Conservation (phyloP, 2,329 filamentous ascomycete genomes). For the Lasiodiplodia hormozganensis region DNA sequence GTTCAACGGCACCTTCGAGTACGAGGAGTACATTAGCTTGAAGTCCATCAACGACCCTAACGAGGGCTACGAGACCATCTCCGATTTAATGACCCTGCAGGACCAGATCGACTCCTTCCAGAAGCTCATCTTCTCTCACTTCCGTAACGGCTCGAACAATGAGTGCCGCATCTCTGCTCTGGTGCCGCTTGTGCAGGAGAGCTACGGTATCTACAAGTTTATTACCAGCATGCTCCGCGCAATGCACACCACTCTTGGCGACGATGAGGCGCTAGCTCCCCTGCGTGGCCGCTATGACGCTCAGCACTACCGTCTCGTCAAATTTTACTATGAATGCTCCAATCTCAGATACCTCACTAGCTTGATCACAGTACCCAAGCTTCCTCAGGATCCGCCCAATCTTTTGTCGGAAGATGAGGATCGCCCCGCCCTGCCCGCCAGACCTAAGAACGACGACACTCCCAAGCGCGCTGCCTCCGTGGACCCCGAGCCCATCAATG, state of each 20-base stretch:
- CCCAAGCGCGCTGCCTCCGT: constrained; percentile 58
- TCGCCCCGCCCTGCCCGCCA: constrained; percentile 79
- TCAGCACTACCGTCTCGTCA: constrained; percentile 93
- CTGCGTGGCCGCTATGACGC: constrained; percentile 89
- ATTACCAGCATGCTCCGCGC: constrained; percentile 98
- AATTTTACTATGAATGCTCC: constrained; percentile 99
- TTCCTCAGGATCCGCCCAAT: constrained; percentile 92
- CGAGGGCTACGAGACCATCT: constrained; percentile 95
- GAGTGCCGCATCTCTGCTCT: constrained; percentile 95
- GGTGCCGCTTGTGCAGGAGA: constrained; percentile 93
- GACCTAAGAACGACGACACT: constrained; percentile 74
- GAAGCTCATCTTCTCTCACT: constrained; percentile 97
- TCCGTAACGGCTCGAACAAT: constrained; percentile 88
- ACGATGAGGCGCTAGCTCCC: constrained; percentile 89
- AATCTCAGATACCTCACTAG: constrained; percentile 96
- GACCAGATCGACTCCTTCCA: constrained; percentile 99
- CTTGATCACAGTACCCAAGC: constrained; percentile 92
- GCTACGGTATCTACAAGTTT: constrained; percentile 99
- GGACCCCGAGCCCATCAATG: constrained; percentile 92
- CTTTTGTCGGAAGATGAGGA: constrained; percentile 79
- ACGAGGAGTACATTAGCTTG: constrained; percentile 97
- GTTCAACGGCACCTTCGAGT: constrained; percentile 99
- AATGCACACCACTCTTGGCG: constrained; percentile 95
- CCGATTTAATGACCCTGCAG: constrained; percentile 93
- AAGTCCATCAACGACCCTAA: constrained; percentile 99